These are phyloP conservation scores for Phytophthora chlamydospora DNA, from an alignment of 352 stramenopile genomes.

Conservation along the genomic window DNA sequence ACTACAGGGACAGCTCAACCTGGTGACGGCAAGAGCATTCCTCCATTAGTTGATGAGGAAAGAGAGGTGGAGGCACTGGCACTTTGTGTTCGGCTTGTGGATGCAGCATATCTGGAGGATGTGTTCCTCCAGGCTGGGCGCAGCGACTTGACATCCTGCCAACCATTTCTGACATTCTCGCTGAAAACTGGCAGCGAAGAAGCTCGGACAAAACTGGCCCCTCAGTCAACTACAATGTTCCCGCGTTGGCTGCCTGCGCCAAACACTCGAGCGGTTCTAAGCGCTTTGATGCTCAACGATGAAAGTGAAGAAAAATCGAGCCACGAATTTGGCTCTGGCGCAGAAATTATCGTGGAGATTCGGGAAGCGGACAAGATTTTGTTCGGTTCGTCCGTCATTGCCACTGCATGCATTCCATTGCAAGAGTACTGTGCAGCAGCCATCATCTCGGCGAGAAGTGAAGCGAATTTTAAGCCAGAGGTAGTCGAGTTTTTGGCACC, in stretches of 20 bases:
- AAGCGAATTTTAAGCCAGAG: conserved; percentile 25
- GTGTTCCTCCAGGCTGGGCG: conserved; percentile 54
- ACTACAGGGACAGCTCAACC: conserved; percentile 1
- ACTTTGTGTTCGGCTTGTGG: conserved; percentile 58
- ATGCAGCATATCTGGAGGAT: conserved; percentile 57
- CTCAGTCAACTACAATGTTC: conserved; percentile 59
- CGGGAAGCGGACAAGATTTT: conserved; percentile 73
- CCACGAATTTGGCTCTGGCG: conserved; percentile 23
- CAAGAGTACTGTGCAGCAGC: conserved; percentile 50
- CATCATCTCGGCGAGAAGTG: conserved; percentile 31
- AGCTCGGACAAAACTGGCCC: conserved; percentile 44
- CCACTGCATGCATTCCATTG: conserved; percentile 53
- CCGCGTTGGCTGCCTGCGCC: conserved; percentile 62
- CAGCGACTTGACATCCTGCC: conserved; percentile 49
- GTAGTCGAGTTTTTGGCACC: conserved; percentile 61
- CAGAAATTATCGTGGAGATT: conserved; percentile 61
- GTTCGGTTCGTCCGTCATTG: conserved; percentile 74
- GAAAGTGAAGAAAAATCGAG: conserved; percentile 10
- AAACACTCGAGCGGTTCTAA: conserved; percentile 43
- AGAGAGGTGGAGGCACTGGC: conserved; percentile 36
- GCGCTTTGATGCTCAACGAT: conserved; percentile 38
- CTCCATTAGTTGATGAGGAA: conserved; percentile 17
- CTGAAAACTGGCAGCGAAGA: conserved; percentile 40
- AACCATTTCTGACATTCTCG: conserved; percentile 57
- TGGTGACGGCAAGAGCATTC: neutral